These are phyloP conservation scores for Flaveria brownii DNA, from an alignment of 129 eudicot species.

Conservation along the genomic window DNA sequence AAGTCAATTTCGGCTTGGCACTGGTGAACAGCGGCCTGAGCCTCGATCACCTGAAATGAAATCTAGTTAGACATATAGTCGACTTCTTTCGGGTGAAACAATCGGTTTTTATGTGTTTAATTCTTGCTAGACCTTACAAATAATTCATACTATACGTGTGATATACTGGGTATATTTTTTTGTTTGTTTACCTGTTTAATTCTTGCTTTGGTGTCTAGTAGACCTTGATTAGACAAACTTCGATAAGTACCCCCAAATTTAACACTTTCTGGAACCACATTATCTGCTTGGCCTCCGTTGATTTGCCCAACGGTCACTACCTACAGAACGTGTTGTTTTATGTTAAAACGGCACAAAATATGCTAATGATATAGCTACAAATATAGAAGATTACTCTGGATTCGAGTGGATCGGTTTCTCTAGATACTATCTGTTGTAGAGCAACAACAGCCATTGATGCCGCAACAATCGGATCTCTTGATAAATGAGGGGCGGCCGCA, in stretches of 20 bases:
- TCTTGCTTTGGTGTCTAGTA: constrained; percentile 47
- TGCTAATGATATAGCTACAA: neutral
- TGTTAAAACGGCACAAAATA: too few relatives aligned
- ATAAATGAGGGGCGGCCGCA: constrained; percentile 52
- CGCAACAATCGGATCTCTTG: constrained; percentile 61
- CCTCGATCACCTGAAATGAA: constrained; percentile 34
- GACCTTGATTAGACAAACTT: constrained; percentile 61
- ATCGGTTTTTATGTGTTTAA: too few relatives aligned
- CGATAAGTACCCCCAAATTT: constrained; percentile 78
- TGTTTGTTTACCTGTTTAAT: constrained; percentile 48
- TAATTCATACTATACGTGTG: too few relatives aligned
- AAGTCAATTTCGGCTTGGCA: constrained; percentile 51
- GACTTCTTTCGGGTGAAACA: too few relatives aligned
- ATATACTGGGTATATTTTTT: too few relatives aligned
- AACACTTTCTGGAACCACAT: constrained; percentile 69
- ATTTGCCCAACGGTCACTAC: constrained; percentile 60
- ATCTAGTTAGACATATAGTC: too few relatives aligned
- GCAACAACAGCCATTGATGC: constrained; percentile 59
- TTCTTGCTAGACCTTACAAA: too few relatives aligned
- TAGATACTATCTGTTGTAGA: constrained; percentile 66
- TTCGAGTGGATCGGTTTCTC: constrained; percentile 67
- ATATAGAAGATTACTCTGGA: constrained; percentile 50
- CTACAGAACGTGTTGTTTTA: constrained; percentile 18
- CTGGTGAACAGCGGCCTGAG: constrained; percentile 50
- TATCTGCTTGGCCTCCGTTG: constrained; percentile 55